phyloP scores from a whole-genome alignment of 306 rosid genomes.

The Prunus armeniaca region DNA sequence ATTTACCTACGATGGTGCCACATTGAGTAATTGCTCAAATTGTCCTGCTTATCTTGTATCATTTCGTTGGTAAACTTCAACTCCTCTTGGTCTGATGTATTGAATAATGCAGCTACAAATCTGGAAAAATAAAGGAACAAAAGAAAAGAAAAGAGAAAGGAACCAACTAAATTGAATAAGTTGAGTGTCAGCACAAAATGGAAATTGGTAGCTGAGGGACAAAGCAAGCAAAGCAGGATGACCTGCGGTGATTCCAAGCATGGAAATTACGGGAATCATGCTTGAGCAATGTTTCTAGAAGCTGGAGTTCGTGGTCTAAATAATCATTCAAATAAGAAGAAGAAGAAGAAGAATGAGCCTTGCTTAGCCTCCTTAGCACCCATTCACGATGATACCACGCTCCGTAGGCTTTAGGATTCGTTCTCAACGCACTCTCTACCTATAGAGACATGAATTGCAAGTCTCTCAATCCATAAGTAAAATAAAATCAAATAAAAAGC shows the following conservation, averaged over 20 bases:
- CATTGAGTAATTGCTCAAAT: conserved; percentile 83
- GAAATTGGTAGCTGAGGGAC: background rate
- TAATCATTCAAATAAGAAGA: conserved; percentile 13
- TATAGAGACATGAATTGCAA: conserved; percentile 1
- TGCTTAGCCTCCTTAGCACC: conserved; percentile 48
- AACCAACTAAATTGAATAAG: background rate
- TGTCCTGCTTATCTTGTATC: conserved; percentile 40
- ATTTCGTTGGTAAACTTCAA: conserved; percentile 59
- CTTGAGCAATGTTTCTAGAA: conserved; percentile 63
- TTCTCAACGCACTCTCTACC: conserved; percentile 72
- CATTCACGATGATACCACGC: conserved; percentile 95
- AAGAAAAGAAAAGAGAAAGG: background rate
- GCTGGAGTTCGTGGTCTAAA: conserved; percentile 65
- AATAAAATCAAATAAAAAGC: background rate
- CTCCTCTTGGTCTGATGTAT: conserved; percentile 70
- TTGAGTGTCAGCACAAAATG: background rate
- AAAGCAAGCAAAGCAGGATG: background rate
- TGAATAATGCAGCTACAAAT: conserved; percentile 67
- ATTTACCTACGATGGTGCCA: conserved; percentile 86
- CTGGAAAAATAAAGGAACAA: conserved; percentile 19
- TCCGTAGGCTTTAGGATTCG: conserved; percentile 81
- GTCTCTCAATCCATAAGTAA: background rate
- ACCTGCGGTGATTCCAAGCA: conserved; percentile 95
- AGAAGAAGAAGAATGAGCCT: conserved; percentile 43
- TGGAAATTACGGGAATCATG: conserved; percentile 77